Conservation (phyloP, 257 asterid genomes). For the Nyctanthes arbortristis region DNA sequence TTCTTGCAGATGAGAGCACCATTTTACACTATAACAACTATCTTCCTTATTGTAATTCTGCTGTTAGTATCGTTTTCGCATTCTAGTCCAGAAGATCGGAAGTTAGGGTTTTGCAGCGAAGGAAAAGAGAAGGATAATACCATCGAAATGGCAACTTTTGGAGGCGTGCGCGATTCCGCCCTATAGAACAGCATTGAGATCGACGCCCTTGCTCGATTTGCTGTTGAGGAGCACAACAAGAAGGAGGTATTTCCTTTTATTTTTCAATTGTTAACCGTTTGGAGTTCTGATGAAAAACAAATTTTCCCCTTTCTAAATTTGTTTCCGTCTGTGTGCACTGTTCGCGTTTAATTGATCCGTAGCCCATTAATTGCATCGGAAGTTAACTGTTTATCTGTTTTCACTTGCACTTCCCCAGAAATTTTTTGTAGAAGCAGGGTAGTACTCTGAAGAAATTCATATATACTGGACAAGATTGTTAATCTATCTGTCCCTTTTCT, state of each 20-base stretch:
- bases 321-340: not conserved
- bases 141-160: constrained; percentile 55
- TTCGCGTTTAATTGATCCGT: not conserved
- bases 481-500: not conserved
- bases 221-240: constrained; percentile 67
- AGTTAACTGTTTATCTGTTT: not conserved
- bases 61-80: not conserved
- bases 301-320: not conserved
- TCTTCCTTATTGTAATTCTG: not conserved
- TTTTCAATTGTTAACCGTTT: too few relatives aligned
- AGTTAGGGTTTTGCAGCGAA: constrained; percentile 40
- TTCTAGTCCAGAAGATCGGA: constrained; percentile 12
- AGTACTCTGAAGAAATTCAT: too few relatives aligned
- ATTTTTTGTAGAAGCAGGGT: too few relatives aligned
- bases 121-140: constrained; percentile 11
- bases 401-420: not conserved
- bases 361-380: not conserved
- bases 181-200: constrained; percentile 34
- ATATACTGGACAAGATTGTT: not conserved
- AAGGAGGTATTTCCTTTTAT: constrained; percentile 46
- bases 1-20: not conserved
- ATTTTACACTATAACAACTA: not conserved
- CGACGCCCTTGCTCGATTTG: constrained; percentile 71
- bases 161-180: constrained; percentile 50
- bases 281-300: too few relatives aligned